A percentile compares a stretch with the other conserved stretches of the same genome.
phyloP scores from a whole-genome alignment of 1,284 basidiomycete species.

The Albatrellus sp. region DNA sequence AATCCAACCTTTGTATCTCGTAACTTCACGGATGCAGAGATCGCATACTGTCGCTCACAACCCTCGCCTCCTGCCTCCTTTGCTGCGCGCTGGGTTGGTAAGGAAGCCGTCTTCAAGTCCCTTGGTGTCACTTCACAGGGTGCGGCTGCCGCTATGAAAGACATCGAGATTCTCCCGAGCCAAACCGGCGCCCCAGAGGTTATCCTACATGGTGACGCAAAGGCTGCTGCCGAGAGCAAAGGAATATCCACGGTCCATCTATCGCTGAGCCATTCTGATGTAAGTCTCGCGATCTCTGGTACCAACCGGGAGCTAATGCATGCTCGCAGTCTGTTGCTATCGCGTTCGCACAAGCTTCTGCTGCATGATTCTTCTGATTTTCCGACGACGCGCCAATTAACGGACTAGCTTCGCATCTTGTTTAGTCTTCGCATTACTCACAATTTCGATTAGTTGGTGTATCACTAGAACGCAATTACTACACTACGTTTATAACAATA shows the following conservation, averaged over 20 bases:
- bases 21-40: constrained; percentile 90
- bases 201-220: constrained; percentile 74
- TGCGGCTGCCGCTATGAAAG: constrained; percentile 86
- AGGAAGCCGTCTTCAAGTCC: constrained; percentile 99
- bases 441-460: too few species aligned
- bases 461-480: too few species aligned
- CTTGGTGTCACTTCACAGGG: constrained; percentile 86
- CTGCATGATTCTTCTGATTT: constrained; percentile 14
- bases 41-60: constrained; percentile 79
- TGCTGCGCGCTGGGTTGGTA: constrained; percentile 94
- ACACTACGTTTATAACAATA: not conserved
- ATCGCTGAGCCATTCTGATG: constrained; percentile 87
- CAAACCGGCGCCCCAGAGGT: constrained; percentile 63
- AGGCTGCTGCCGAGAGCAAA: constrained; percentile 60
- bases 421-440: too few species aligned
- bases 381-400: not conserved
- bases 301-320: not conserved
- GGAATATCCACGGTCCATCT: constrained; percentile 69
- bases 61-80: constrained; percentile 84
- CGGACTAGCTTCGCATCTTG: too few species aligned
- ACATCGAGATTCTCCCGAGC: constrained; percentile 88
- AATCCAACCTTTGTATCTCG: constrained; percentile 83
- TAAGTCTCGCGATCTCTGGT: constrained; percentile 23
- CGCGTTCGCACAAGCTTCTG: constrained; percentile 65
- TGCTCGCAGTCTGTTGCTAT: constrained; percentile 56